phyloP scores from a whole-genome alignment of 805 yeast species.

The Wickerhamomyces alni region DNA sequence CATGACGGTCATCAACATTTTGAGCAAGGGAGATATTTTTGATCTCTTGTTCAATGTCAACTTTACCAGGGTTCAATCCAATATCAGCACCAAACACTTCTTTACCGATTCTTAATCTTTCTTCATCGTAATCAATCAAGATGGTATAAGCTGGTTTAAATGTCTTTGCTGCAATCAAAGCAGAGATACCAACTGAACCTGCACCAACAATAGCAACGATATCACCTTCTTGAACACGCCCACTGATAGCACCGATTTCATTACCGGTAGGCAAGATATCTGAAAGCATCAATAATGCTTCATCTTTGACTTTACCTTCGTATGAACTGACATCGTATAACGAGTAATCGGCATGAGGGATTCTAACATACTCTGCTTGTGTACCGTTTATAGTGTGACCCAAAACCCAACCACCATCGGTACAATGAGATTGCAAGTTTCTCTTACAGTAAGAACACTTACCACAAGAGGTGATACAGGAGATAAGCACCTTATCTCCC shows the following conservation, averaged over 20 bases:
- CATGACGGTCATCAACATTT: constrained; percentile 18
- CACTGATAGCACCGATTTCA: constrained; percentile 59
- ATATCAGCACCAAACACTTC: constrained; percentile 55
- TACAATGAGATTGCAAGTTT: constrained; percentile 56
- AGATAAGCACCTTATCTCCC: constrained; percentile 57
- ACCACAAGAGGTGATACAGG: constrained; percentile 62
- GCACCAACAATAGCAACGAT: constrained; percentile 59
- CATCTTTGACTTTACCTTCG: constrained; percentile 33
- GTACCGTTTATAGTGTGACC: constrained; percentile 64
- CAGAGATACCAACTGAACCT: constrained; percentile 63
- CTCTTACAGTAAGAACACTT: constrained; percentile 49
- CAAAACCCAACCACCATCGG: constrained; percentile 46
- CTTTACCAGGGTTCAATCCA: constrained; percentile 45
- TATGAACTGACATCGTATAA: constrained; percentile 27
- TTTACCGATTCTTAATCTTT: constrained; percentile 51
- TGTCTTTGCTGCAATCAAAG: constrained; percentile 49
- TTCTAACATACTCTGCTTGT: constrained; percentile 54
- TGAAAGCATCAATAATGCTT: constrained; percentile 52
- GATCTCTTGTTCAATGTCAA: constrained; percentile 34
- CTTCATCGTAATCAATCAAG: constrained; percentile 54
- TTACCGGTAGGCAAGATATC: constrained; percentile 65
- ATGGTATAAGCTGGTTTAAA: constrained; percentile 51
- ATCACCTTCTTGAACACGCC: constrained; percentile 47
- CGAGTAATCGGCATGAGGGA: constrained; percentile 43
- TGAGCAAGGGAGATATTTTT: constrained; percentile 23